Evolutionary conservation across 768 basidiomycete species (phyloP), one percentile per base, ranked within the genome.

Genomic region (Gymnopilus junonius): DNA sequence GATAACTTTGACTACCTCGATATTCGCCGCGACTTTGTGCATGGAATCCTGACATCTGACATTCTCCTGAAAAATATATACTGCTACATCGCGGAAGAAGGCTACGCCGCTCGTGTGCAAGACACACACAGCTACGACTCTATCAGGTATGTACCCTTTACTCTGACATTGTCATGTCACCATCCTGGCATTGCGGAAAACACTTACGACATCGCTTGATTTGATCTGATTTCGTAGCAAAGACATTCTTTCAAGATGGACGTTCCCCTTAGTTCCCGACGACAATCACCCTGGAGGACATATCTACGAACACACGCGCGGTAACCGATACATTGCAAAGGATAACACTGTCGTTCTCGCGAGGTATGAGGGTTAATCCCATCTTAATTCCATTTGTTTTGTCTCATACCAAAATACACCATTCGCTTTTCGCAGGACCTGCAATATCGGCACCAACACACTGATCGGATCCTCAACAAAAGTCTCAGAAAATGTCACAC

Each of bases 1-100:
- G 97, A 99, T 78, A 99, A 99, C 77, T 99, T 99, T 71, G 97
- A 99, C 77, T 98, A 96, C 71, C 87, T 89, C 14, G 94, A 96
- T 76, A 85, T 99, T 63, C 88, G 95, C 61, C 83, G 87, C 67
- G 95, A 99, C 76, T 97, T 99, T 70, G 92, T 98, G 15, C 93
- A 93, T 71, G 97, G 97, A 17, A 86, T 99, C 50, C 82, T 99
- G 66, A 97, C 94, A 0, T 96, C 94, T 14, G 97, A 99, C 75
- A 75, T 99, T 35, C 83, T 98, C 43, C 94, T 94, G 84, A 97
- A 97, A 77, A 95, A 89, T 64, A 96, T 99, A 55, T 87, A 94
- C 71, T 94, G 95, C 67, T 93, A 95, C 70, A 83, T 97, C 54
- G 91, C 91, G 10, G 89, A 90, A 68, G 89, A 93, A 54, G 92